Evolutionary conservation across 1,139 yeast genomes (phyloP).

Genomic region (Suhomyces panamericanus): DNA sequence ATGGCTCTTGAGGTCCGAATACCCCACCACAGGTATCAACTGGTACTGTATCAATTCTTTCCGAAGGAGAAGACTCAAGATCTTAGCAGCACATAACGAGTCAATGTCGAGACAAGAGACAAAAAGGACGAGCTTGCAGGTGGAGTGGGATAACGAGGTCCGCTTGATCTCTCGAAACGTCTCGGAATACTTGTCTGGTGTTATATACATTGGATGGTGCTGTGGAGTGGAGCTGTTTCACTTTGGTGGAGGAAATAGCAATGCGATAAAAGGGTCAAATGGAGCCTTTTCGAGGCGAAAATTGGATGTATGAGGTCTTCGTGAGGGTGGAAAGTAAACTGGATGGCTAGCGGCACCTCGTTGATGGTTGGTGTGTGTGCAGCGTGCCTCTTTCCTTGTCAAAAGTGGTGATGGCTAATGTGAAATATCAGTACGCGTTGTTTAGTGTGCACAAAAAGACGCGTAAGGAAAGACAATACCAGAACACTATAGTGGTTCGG

Average conservation of each 20-base stretch:
- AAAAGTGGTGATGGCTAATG: background rate
- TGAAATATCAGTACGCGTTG: constrained; percentile 2
- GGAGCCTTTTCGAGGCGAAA: background rate
- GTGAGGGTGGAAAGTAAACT: no score
- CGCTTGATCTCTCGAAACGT: constrained; percentile 61
- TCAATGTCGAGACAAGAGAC: constrained; percentile 92
- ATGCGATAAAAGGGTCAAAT: background rate
- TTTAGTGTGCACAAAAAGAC: constrained; percentile 3
- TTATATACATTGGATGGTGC: constrained; percentile 53
- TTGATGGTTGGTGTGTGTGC: no score
- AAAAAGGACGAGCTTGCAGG: constrained; percentile 84
- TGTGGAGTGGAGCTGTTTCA: background rate
- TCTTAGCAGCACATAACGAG: constrained; percentile 85
- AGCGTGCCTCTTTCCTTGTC: background rate
- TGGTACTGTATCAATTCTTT: constrained; percentile 86
- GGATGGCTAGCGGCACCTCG: no score
- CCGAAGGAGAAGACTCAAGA: constrained; percentile 68
- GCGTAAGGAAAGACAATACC: background rate
- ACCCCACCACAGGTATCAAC: constrained; percentile 92
- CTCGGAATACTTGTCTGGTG: constrained; percentile 57
- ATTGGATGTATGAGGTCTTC: background rate
- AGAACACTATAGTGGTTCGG: no score
- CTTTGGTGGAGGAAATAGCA: background rate
- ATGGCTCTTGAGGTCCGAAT: constrained; percentile 68
- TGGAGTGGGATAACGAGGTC: constrained; percentile 77